A percentile compares a stretch with the other conserved stretches of the same genome.
Conservation (phyloP, 192 early-diverging fungal genomes). For the Coemansia reversa region DNA sequence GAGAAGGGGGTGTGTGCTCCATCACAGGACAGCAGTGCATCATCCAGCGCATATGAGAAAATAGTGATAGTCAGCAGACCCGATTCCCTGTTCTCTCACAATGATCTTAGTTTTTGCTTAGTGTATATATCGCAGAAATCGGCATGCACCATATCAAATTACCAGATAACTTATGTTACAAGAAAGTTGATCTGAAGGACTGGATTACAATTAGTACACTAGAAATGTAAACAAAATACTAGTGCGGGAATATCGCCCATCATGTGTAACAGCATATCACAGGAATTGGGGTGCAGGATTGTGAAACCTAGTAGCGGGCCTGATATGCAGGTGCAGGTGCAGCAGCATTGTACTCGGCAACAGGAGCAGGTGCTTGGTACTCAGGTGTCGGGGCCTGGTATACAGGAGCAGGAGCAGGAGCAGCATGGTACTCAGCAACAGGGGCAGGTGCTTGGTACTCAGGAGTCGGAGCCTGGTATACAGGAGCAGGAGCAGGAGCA, state of each 20-base stretch:
- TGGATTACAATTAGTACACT: too few relatives aligned
- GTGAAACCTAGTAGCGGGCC: not conserved
- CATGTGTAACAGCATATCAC: slow-evolving; percentile 2
- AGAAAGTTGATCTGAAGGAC: too few relatives aligned
- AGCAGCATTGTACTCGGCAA: slow-evolving; percentile 17
- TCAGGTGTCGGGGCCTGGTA: slow-evolving; percentile 18
- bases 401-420: slow-evolving; percentile 11
- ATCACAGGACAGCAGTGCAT: too few relatives aligned
- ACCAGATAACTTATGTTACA: too few relatives aligned
- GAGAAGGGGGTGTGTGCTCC: too few relatives aligned
- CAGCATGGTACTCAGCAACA: slow-evolving; percentile 20
- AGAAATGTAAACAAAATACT: not conserved
- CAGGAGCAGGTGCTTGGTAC: slow-evolving; percentile 14
- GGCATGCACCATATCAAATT: too few relatives aligned
- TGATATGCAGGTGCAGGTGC: slow-evolving; percentile 17
- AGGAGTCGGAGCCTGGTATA: slow-evolving; percentile 18
- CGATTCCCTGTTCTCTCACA: too few relatives aligned
- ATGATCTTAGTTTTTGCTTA: too few relatives aligned
- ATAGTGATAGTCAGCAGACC: too few relatives aligned
- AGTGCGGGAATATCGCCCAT: not conserved
- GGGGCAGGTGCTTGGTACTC: slow-evolving; percentile 12
- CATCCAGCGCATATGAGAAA: too few relatives aligned
- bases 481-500: slow-evolving; percentile 12
- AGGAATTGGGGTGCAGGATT: slow-evolving; percentile 11
- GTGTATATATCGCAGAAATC: too few relatives aligned